Percentiles rank a stretch among this genome's conserved stretches.
These are phyloP conservation scores for Neoboletus magnificus DNA, from an alignment of 768 basidiomycete genomes.

Conservation along the genomic window DNA sequence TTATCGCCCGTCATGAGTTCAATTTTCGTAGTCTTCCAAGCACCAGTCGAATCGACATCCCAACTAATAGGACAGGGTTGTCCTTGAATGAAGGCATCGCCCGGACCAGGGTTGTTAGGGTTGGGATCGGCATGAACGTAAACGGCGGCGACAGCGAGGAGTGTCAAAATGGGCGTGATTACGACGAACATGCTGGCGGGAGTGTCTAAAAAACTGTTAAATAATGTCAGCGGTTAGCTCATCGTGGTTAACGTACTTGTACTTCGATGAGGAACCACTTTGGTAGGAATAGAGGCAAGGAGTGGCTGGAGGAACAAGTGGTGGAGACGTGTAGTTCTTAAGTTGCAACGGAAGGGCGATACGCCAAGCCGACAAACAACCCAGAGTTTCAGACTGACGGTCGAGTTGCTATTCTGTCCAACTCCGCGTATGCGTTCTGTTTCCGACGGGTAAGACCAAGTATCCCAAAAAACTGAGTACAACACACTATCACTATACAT, in stretches of 20 bases:
- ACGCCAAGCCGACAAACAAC: not conserved
- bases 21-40: slow-evolving; percentile 71
- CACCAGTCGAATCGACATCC: slow-evolving; percentile 53
- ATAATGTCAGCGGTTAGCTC: not conserved
- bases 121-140: slow-evolving; percentile 52
- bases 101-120: slow-evolving; percentile 61
- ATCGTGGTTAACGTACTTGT: not conserved
- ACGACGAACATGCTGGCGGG: slow-evolving; percentile 17
- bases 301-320: slow-evolving; percentile 6
- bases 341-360: not conserved
- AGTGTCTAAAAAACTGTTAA: not conserved
- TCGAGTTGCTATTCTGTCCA: not conserved
- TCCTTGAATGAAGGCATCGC: slow-evolving; percentile 56
- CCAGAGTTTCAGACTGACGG: not conserved
- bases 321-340: not conserved
- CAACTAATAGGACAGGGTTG: slow-evolving; percentile 54
- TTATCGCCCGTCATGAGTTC: slow-evolving; percentile 81
- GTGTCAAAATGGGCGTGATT: slow-evolving; percentile 7
- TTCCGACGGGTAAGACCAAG: not conserved
- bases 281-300: slow-evolving; percentile 5
- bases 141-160: slow-evolving; percentile 27
- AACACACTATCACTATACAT: not conserved
- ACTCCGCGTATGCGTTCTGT: not conserved
- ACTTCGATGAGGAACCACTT: not conserved
- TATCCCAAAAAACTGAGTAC: not conserved